Evolutionary conservation across 192 early-diverging fungal species (phyloP).

Genomic region (Coemansia furcata): DNA sequence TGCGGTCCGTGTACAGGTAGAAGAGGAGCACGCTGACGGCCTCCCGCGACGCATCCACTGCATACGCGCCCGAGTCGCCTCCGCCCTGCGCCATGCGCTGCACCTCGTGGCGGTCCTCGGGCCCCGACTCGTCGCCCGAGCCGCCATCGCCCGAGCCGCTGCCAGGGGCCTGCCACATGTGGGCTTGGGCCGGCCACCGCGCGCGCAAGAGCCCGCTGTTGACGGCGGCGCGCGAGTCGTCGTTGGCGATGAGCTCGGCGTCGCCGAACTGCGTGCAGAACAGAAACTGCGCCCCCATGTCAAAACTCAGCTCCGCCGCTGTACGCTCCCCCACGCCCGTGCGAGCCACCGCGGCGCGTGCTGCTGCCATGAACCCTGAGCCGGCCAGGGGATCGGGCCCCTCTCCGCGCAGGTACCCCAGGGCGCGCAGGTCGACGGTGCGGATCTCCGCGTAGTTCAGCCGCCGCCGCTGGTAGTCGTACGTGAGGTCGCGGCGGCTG

Average conservation of each 20-base stretch:
- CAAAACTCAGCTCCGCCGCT: conserved; percentile 20
- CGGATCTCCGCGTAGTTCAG: conserved; percentile 77
- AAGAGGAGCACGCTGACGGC: conserved; percentile 64
- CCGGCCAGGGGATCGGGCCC: conserved; percentile 21
- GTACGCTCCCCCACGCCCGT: not conserved
- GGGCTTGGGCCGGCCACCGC: conserved; percentile 50
- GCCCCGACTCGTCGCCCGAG: not conserved
- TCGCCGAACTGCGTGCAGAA: conserved; percentile 48
- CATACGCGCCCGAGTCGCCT: conserved; percentile 2
- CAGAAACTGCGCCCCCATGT: conserved; percentile 47
- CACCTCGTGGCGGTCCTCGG: not conserved
- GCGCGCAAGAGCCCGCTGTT: conserved; percentile 48
- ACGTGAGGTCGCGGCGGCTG: conserved; percentile 60
- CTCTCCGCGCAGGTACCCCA: conserved; percentile 58
- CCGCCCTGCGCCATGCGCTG: too few relatives aligned
- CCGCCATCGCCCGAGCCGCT: not conserved
- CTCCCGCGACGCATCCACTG: conserved; percentile 47
- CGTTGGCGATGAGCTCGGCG: conserved; percentile 28
- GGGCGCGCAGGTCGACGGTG: conserved; percentile 69
- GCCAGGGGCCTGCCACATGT: conserved; percentile 23
- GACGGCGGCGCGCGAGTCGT: conserved; percentile 27
- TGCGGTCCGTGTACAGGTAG: conserved; percentile 65
- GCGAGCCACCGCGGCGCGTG: conserved; percentile 20
- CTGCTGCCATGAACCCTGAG: conserved; percentile 17
- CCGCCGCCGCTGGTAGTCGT: conserved; percentile 77